Evolutionary conservation across 805 yeast genomes (phyloP), one percentile per base, ranked within the genome.

Genomic region (Saturnispora serradocipensis): DNA sequence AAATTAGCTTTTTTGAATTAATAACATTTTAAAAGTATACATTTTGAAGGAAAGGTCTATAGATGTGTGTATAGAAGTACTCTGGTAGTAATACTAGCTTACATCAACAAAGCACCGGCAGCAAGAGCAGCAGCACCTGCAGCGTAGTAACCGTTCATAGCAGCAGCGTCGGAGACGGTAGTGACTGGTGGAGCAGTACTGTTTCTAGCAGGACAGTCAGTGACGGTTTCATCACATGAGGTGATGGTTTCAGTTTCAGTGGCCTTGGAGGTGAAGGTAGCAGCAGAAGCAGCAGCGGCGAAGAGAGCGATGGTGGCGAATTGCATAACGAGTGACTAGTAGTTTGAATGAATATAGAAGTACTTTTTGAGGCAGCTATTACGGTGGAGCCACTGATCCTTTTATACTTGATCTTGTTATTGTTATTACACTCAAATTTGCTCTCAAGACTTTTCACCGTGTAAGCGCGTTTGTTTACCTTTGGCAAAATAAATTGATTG

Each of bases 211-310:
- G 66, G 66, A 48, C 66, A 63, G 60, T 55, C 63, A 46, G 69
- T 64, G 56, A 72, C 71, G 59, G 69, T 61, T 52, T 65, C 62
- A 43, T 61, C 70, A 65, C 68, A 66, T 53, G 67, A 71, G 56
- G 67, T 61, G 63, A 71, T 70, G 58, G 72, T 72, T 49, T 69
- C 68, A 52, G 69, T 63, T 44, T 56, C 60, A 56, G 76, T 75
- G 22, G 42, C 20, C 54, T 70, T 56, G 56, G 58, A 51, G 61
- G 67, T 67, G 52, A 64, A 62, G 59, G 51, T 32, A 46, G 55
- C 50, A 40, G 65, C 62, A 24, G 63, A 56, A 49, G 58, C 61
- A 57, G 67, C 70, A 50, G 67, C 60, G 61, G 72, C 72, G 52
- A 58, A 56, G 45, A 68, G 58, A 53, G 70, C 64, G 62, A 69